A percentile compares a stretch with the other conserved stretches of the same genome.
Conservation (phyloP, 1,284 basidiomycete genomes). For the Spongispora temasekensis region DNA sequence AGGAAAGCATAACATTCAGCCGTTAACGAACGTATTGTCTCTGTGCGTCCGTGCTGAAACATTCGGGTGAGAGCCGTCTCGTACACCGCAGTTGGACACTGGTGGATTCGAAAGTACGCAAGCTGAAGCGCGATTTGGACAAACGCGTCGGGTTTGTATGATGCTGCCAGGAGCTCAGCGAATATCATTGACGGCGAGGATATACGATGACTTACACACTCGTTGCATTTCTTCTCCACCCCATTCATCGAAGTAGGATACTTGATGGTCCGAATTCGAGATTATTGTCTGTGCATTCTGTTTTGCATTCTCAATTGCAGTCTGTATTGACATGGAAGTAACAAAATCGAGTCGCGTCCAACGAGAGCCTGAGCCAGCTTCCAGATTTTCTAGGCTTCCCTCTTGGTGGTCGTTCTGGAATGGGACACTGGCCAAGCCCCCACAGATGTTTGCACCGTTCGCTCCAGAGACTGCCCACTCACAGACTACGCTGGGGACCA, state of each 20-base stretch:
- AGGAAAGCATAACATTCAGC: slow-evolving; percentile 77
- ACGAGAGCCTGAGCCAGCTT: slow-evolving; percentile 13
- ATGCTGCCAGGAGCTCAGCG: slow-evolving; percentile 44
- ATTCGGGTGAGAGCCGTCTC: slow-evolving; percentile 94
- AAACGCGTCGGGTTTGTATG: slow-evolving; percentile 86
- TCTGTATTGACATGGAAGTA: slow-evolving; percentile 60
- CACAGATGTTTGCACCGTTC: slow-evolving; percentile 26
- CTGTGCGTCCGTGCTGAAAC: slow-evolving; percentile 90
- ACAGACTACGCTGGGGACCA: slow-evolving; percentile 89
- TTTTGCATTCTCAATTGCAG: slow-evolving; percentile 64
- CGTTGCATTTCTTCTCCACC: slow-evolving; percentile 92
- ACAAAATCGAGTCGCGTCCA: slow-evolving; percentile 82
- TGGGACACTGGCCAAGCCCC: slow-evolving; percentile 14
- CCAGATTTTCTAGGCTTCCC: slow-evolving; percentile 6
- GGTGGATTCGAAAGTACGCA: slow-evolving; percentile 84
- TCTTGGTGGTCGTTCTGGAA: slow-evolving; percentile 14
- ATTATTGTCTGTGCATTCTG: slow-evolving; percentile 63
- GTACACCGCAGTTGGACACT: slow-evolving; percentile 86
- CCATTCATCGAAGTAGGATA: slow-evolving; percentile 86
- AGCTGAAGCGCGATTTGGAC: slow-evolving; percentile 94
- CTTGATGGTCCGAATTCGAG: slow-evolving; percentile 81
- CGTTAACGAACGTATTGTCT: slow-evolving; percentile 85
- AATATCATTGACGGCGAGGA: background rate
- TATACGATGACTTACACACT: slow-evolving; percentile 50
- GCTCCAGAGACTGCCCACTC: slow-evolving; percentile 68